These are phyloP conservation scores for Fusarium xylarioides DNA, from an alignment of 2,329 filamentous ascomycete species.

Conservation along the genomic window DNA sequence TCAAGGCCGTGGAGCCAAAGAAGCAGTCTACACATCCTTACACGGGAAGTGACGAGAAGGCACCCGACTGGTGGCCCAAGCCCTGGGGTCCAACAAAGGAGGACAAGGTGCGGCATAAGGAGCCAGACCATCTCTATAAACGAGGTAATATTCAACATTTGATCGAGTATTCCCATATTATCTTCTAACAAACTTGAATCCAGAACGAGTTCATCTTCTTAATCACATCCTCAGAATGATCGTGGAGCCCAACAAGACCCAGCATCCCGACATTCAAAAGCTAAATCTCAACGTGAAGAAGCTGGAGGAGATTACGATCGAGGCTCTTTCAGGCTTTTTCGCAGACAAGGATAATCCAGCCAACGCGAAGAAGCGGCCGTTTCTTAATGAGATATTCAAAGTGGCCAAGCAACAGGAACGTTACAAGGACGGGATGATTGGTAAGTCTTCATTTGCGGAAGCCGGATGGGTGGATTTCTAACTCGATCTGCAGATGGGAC, in stretches of 20 bases:
- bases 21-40: constrained; percentile 81
- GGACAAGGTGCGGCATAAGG: constrained; percentile 71
- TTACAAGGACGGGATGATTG: constrained; percentile 65
- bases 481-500: constrained; percentile 52
- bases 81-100: constrained; percentile 60
- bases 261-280: constrained; percentile 63
- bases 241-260: constrained; percentile 58
- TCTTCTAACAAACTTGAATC: constrained; percentile 5
- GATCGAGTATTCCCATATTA: neutral
- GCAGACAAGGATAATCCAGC: constrained; percentile 59
- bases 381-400: constrained; percentile 69
- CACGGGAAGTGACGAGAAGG: constrained; percentile 68
- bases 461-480: neutral
- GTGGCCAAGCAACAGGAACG: constrained; percentile 66
- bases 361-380: constrained; percentile 64
- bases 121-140: constrained; percentile 78
- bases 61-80: constrained; percentile 74
- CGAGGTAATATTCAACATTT: constrained; percentile 56
- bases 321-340: constrained; percentile 67
- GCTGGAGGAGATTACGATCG: constrained; percentile 66
- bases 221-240: constrained; percentile 69
- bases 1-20: constrained; percentile 78
- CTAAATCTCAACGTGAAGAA: constrained; percentile 63
- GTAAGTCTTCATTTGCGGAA: constrained; percentile 50
- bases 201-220: constrained; percentile 68